Conservation (phyloP, 208 protist species). For the Dictyostelium gargantuum region DNA sequence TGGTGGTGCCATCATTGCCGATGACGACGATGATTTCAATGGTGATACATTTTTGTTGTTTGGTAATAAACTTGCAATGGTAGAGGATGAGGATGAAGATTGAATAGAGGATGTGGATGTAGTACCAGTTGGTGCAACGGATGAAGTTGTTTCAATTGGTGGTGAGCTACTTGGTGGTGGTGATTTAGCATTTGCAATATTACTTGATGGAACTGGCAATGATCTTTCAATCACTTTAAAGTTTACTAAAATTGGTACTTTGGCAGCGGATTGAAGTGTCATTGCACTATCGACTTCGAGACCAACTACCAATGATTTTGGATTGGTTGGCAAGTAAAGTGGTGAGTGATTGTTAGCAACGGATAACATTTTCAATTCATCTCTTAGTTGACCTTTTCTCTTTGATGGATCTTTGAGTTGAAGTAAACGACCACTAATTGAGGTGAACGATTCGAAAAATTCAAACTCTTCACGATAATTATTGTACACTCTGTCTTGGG, state of each 20-base stretch:
- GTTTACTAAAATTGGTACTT: slow-evolving; percentile 69
- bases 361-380: neutral
- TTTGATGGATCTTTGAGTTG: slow-evolving; percentile 30
- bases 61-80: neutral
- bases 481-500: neutral
- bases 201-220: neutral
- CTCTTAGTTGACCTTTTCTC: slow-evolving; percentile 21
- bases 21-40: neutral
- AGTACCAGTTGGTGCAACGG: neutral
- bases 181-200: neutral
- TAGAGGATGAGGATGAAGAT: neutral
- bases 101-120: neutral
- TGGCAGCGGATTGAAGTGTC: slow-evolving; percentile 72
- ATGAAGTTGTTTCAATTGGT: neutral
- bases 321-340: slow-evolving; percentile 81
- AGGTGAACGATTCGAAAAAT: slow-evolving; percentile 80
- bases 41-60: neutral
- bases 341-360: neutral
- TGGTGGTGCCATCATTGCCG: neutral
- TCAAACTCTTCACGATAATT: slow-evolving; percentile 77
- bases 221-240: slow-evolving; percentile 38
- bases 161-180: slow-evolving; percentile 22
- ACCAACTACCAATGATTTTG: slow-evolving; percentile 66
- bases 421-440: slow-evolving; percentile 73
- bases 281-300: slow-evolving; percentile 68